Base-by-base conservation (phyloP, 257 asterid species). In the Solanum peruvianum region DNA sequence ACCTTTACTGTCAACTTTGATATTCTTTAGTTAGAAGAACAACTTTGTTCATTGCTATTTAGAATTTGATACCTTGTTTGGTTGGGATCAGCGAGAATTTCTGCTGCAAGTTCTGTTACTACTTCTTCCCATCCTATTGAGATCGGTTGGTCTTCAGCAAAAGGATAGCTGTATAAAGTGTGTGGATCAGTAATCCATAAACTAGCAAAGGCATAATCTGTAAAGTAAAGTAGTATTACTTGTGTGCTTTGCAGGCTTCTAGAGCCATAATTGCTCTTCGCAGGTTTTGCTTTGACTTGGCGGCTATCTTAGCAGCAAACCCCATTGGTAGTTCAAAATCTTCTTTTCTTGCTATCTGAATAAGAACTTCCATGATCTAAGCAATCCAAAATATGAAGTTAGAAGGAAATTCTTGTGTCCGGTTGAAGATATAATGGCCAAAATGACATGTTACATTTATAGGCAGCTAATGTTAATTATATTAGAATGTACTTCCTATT, bases 161-260 rank as follows among this genome's bases (percentile, higher is more conserved):
- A 96, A 84, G 98, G 98, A 86, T 96, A 96, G 91, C 98, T 96
- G 89, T 71, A 89, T 56, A 85, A 78, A 21, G 67, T 75, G 25
- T 76, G 82, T 25, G 60, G 82, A 37, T 56, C 76, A 71, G 85
- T 87, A 69, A 83, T 86, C 75, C n/a, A 67, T 29, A 62, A 73
- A 31, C 86, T 69, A 80, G 84, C n/a, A 83, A 83, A 58, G 81
- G 60, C 52, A 72, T 15, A 23, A 45, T 49, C 41, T 12, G 71
- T 27, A 9, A 29, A 80, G 71, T 69, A 31, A 0, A 77, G 72
- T 6, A 29, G 69, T 64, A 88, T 90, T 91, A 95, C 98, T 93
- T 94, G 93, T 94, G 97, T 25, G 94, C 94, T 91, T 92, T 96
- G 94, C 98, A 96, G 88, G 98, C 97, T 91, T 96, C 98, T 83